phyloP scores from a whole-genome alignment of 768 basidiomycete species.

The Cystofilobasidium macerans region DNA sequence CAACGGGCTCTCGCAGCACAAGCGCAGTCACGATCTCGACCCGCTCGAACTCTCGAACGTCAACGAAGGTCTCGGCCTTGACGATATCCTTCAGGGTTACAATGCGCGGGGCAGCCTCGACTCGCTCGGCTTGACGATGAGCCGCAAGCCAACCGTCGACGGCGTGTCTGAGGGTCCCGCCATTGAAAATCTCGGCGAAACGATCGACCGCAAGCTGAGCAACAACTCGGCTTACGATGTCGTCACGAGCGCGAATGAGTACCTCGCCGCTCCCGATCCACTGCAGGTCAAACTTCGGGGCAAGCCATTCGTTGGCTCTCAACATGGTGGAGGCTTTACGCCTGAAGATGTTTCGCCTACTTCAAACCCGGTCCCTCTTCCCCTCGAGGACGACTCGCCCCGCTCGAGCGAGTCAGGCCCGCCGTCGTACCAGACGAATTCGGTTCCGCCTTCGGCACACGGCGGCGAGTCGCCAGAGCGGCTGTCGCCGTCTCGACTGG shows the following conservation, averaged over 20 bases:
- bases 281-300: constrained; percentile 1
- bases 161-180: background rate
- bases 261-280: background rate
- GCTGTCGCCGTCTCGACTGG: background rate
- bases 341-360: constrained; percentile 18
- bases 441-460: background rate
- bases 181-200: background rate
- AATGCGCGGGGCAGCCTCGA: background rate
- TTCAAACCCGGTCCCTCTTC: constrained; percentile 6
- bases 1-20: constrained; percentile 2
- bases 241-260: background rate
- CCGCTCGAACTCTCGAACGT: constrained; percentile 4
- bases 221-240: background rate
- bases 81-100: constrained; percentile 10
- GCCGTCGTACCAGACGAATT: constrained; percentile 3
- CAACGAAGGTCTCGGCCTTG: background rate
- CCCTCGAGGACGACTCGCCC: constrained; percentile 1
- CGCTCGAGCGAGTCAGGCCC: background rate
- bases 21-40: constrained; percentile 13
- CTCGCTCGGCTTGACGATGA: background rate
- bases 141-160: background rate
- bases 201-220: constrained; percentile 4
- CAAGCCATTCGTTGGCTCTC: constrained; percentile 10
- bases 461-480: background rate
- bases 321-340: background rate